These are phyloP conservation scores for Pythium aphanidermatum DNA, from an alignment of 352 stramenopile species.

Conservation along the genomic window DNA sequence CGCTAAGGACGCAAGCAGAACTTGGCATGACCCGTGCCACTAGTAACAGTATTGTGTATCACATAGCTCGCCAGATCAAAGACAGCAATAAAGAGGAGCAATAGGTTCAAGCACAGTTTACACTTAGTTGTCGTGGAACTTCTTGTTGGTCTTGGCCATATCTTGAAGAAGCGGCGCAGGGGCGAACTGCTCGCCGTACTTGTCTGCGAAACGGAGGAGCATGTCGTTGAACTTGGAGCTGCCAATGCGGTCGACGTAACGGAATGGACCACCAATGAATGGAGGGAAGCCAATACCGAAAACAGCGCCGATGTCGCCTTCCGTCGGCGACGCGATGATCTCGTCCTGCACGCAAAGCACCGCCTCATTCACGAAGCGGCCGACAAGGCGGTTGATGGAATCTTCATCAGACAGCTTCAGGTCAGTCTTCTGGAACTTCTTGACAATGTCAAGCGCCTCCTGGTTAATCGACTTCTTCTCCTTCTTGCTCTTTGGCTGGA, in stretches of 20 bases:
- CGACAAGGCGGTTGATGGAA: constrained; percentile 92
- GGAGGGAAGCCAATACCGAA: constrained; percentile 98
- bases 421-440: constrained; percentile 74
- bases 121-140: constrained; percentile 90
- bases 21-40: not conserved
- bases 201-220: constrained; percentile 94
- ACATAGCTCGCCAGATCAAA: not conserved
- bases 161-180: constrained; percentile 95
- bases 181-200: constrained; percentile 95
- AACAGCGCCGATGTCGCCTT: constrained; percentile 98
- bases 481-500: constrained; percentile 90
- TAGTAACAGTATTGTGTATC: not conserved
- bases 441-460: constrained; percentile 75
- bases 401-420: constrained; percentile 79
- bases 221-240: constrained; percentile 93
- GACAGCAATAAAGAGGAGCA: no score
- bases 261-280: constrained; percentile 96
- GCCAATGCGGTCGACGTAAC: constrained; percentile 93
- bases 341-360: constrained; percentile 96
- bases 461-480: constrained; percentile 90
- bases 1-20: constrained; percentile 2
- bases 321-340: constrained; percentile 95
- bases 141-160: constrained; percentile 96
- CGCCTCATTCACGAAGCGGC: constrained; percentile 97
- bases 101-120: not conserved